Base-by-base conservation (phyloP, 2,329 filamentous ascomycete species). In the Salinomyces thailandicus region DNA sequence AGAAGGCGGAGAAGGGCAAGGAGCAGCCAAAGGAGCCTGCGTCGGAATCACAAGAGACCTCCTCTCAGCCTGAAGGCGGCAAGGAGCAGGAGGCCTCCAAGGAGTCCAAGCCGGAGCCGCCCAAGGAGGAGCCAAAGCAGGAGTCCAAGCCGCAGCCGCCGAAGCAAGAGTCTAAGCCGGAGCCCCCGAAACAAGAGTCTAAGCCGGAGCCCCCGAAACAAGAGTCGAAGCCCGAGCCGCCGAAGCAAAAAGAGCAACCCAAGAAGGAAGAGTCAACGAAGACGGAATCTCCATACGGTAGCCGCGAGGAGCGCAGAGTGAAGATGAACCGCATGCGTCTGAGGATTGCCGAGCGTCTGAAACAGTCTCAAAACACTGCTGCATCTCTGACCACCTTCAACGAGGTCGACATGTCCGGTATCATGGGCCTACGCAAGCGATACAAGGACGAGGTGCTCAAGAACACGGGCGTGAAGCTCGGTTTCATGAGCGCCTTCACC, bases 291-390 rank as follows among this genome's bases (percentile, higher is more conserved):
- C 60, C 69, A 20, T 64, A 79, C 38, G 85, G 85, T 39, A 81
- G 64, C 64, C 81, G 89, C 39, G 85, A 91, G 51, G 89, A 98
- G 69, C 81, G 85, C 47, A 78, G 86, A 43, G 85, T 96, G 55
- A 98, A 98, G 74, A 98, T 98, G 91, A 96, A 96, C 72, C 85
- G 91, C 48, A 98, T 98, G 91, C 86, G 91, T 48, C 77, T 96
- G 43, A 81, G 91, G 44, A 98, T 96, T 51, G 85, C 91, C 34
- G 91, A 98, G 70, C 86, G 91, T 51, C 75, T 98, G 48, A 98
- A 98, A 77, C 91, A 98, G 62, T 96, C 91, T 14, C 91, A 98
- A 62, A 98, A 98, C 68, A 96, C 91, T 2, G 89, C 91, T 34
- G 91, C 91, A 30, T 94, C 91, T 3, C 72, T 98, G 36, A 96